These are phyloP conservation scores for Naumovozyma castellii DNA, from an alignment of 805 yeast species.

Conservation along the genomic window DNA sequence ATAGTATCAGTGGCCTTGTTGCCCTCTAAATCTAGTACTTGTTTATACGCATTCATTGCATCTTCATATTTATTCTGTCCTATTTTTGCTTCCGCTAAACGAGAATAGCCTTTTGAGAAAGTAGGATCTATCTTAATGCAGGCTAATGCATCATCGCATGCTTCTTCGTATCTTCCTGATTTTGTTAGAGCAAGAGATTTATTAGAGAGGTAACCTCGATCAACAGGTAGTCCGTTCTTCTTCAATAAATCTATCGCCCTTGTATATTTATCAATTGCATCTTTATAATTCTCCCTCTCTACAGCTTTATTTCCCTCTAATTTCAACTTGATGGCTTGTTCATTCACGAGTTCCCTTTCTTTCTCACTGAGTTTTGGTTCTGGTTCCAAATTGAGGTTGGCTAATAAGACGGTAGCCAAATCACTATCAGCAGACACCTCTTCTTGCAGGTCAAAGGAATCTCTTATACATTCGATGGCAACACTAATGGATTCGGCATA, in stretches of 20 bases:
- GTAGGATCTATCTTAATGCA: slow-evolving; percentile 69
- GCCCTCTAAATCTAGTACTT: slow-evolving; percentile 79
- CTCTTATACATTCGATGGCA: slow-evolving; percentile 84
- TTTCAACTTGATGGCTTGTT: slow-evolving; percentile 70
- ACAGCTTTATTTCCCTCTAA: slow-evolving; percentile 79
- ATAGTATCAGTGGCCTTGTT: slow-evolving; percentile 72
- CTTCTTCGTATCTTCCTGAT: slow-evolving; percentile 55
- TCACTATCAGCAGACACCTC: slow-evolving; percentile 20
- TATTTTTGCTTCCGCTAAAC: slow-evolving; percentile 84
- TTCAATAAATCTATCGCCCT: slow-evolving; percentile 59
- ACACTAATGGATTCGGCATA: slow-evolving; percentile 81
- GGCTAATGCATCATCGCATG: slow-evolving; percentile 69
- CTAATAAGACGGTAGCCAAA: slow-evolving; percentile 10
- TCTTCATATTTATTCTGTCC: slow-evolving; percentile 84
- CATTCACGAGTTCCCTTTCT: slow-evolving; percentile 39
- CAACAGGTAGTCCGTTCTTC: slow-evolving; percentile 38
- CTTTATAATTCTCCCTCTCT: slow-evolving; percentile 58
- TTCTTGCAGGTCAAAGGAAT: slow-evolving; percentile 62
- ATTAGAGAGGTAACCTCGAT: slow-evolving; percentile 63
- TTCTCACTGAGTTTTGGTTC: slow-evolving; percentile 10
- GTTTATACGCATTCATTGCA: slow-evolving; percentile 78
- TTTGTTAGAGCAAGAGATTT: slow-evolving; percentile 94
- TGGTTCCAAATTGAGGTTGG: slow-evolving; percentile 11
- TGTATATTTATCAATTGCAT: slow-evolving; percentile 67
- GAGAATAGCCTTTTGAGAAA: slow-evolving; percentile 84